Percentiles rank a stretch among this genome's conserved stretches.
Conservation (phyloP, 148 eudicot genomes). For the Nepenthes gracilis region DNA sequence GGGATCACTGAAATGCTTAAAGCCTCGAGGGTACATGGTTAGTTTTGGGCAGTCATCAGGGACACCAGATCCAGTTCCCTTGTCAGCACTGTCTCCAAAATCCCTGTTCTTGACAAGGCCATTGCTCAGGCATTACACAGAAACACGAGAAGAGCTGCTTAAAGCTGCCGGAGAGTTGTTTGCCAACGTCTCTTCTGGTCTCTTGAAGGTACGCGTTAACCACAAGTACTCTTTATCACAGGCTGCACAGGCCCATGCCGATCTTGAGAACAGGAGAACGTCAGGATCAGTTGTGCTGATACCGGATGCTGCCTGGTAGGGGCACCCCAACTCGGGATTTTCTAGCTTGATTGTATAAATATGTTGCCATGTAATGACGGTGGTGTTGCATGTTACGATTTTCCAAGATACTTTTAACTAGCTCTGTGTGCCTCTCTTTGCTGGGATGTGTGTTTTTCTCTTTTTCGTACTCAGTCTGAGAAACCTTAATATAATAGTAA, state of each 20-base stretch:
- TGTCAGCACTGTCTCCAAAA: slow-evolving; percentile 56
- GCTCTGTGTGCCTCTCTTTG: too few relatives aligned
- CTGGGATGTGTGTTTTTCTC: too few relatives aligned
- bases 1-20: slow-evolving; percentile 82
- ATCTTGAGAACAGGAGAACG: slow-evolving; percentile 59
- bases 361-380: not conserved
- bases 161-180: slow-evolving; percentile 67
- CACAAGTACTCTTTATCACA: slow-evolving; percentile 70
- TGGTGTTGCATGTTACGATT: too few relatives aligned
- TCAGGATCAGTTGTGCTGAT: slow-evolving; percentile 79
- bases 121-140: slow-evolving; percentile 37
- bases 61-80: slow-evolving; percentile 50
- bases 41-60: slow-evolving; percentile 72
- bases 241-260: slow-evolving; percentile 78
- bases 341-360: not conserved
- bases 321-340: not conserved
- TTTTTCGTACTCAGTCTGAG: too few relatives aligned
- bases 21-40: slow-evolving; percentile 69
- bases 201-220: slow-evolving; percentile 55
- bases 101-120: slow-evolving; percentile 69
- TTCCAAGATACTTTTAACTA: too few relatives aligned
- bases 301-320: slow-evolving; percentile 30
- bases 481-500: too few relatives aligned
- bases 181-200: slow-evolving; percentile 42
- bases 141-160: slow-evolving; percentile 57